A percentile compares a stretch with the other conserved stretches of the same genome.
phyloP scores from a whole-genome alignment of 2,329 filamentous ascomycete genomes.

The Alternaria consortialis region DNA sequence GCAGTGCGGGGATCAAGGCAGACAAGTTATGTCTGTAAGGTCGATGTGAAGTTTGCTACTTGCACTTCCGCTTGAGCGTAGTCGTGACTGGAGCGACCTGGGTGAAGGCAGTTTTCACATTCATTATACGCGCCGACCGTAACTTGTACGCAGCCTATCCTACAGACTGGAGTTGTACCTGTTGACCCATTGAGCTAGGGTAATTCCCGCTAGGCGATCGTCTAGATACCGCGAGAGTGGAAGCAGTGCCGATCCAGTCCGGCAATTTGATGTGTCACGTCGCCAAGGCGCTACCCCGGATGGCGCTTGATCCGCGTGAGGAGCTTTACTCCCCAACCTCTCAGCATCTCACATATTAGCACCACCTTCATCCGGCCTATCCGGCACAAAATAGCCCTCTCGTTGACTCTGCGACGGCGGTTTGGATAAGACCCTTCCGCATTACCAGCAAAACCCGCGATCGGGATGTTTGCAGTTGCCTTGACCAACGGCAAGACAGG shows the following conservation, averaged over 20 bases:
- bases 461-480: neutral
- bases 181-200: neutral
- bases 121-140: neutral
- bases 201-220: neutral
- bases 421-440: neutral
- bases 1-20: neutral
- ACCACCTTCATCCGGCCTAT: neutral
- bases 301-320: neutral
- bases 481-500: neutral
- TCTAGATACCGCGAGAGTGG: neutral
- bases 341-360: neutral
- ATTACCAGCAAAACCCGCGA: neutral
- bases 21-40: neutral
- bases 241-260: slow-evolving; percentile 5
- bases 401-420: neutral
- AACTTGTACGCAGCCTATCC: neutral
- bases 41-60: neutral
- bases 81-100: neutral
- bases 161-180: neutral
- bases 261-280: slow-evolving; percentile 6
- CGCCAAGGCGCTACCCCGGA: slow-evolving; percentile 5
- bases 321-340: neutral
- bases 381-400: neutral
- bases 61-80: neutral
- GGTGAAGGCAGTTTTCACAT: neutral